Evolutionary conservation across 2,329 filamentous ascomycete genomes (phyloP).

Genomic region (Talaromyces sp.): DNA sequence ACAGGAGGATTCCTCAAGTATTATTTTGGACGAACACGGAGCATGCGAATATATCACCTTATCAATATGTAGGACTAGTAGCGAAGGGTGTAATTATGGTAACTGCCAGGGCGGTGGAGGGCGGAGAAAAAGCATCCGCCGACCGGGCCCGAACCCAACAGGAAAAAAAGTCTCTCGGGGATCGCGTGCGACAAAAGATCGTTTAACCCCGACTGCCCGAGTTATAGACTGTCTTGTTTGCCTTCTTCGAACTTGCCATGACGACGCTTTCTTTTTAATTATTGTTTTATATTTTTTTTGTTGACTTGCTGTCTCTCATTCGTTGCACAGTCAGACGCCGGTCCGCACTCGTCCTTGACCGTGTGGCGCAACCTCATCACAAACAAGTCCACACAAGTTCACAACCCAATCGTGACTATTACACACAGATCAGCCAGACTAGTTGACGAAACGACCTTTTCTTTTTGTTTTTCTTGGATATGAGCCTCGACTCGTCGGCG

Average conservation of each 20-base stretch:
- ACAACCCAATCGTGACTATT: neutral
- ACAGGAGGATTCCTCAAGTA: neutral
- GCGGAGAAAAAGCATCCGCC: neutral
- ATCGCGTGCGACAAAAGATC: neutral
- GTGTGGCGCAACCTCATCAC: neutral
- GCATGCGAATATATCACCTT: neutral
- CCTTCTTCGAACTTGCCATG: neutral
- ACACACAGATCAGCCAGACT: neutral
- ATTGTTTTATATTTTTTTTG: neutral
- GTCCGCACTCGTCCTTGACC: neutral
- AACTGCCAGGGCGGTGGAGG: neutral
- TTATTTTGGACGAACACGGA: neutral
- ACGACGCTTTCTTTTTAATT: neutral
- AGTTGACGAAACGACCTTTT: neutral
- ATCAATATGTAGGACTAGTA: neutral
- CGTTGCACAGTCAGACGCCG: neutral
- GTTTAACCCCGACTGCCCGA: neutral
- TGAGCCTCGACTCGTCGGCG: conserved; percentile 52
- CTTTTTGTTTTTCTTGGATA: conserved; percentile 32
- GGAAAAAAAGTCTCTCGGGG: neutral
- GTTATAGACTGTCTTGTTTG: neutral
- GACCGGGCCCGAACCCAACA: neutral
- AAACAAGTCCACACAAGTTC: neutral
- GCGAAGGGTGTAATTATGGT: neutral
- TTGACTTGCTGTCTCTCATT: neutral